phyloP scores from a whole-genome alignment of 2,329 filamentous ascomycete genomes.

The Beauveria medogensis region DNA sequence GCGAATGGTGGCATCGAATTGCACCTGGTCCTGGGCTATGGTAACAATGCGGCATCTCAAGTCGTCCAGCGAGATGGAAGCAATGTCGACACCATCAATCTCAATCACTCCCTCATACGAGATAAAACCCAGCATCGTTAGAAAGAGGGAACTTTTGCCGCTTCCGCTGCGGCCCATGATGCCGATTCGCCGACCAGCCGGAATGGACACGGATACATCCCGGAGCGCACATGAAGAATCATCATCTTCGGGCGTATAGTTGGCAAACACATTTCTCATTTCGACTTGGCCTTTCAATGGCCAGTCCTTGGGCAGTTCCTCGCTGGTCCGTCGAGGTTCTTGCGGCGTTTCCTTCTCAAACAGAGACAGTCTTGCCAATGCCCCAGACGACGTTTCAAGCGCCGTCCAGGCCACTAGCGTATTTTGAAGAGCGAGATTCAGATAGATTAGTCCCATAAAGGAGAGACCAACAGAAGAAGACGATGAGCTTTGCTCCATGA shows the following conservation, averaged over 20 bases:
- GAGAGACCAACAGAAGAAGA: background rate
- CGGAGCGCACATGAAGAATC: background rate
- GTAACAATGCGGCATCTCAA: conserved; percentile 4
- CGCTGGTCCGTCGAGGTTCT: background rate
- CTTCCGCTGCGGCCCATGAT: background rate
- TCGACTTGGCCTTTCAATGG: background rate
- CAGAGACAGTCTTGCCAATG: background rate
- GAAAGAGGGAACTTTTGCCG: background rate
- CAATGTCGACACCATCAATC: background rate
- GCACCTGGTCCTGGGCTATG: conserved; percentile 16
- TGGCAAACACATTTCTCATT: background rate
- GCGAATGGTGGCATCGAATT: conserved; percentile 10
- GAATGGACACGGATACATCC: background rate
- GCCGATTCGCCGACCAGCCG: background rate
- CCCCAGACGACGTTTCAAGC: background rate
- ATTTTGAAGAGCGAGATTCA: background rate
- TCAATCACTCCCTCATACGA: background rate
- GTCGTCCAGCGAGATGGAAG: background rate
- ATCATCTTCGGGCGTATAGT: background rate
- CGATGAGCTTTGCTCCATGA: background rate
- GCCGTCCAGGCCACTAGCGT: background rate
- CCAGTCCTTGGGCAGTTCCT: background rate
- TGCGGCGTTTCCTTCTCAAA: background rate
- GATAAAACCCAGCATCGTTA: background rate
- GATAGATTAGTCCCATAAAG: background rate